A percentile compares a stretch with the other conserved stretches of the same genome.
These are phyloP conservation scores for Neofusicoccum parvum DNA, from an alignment of 2,329 filamentous ascomycete genomes.

Conservation along the genomic window DNA sequence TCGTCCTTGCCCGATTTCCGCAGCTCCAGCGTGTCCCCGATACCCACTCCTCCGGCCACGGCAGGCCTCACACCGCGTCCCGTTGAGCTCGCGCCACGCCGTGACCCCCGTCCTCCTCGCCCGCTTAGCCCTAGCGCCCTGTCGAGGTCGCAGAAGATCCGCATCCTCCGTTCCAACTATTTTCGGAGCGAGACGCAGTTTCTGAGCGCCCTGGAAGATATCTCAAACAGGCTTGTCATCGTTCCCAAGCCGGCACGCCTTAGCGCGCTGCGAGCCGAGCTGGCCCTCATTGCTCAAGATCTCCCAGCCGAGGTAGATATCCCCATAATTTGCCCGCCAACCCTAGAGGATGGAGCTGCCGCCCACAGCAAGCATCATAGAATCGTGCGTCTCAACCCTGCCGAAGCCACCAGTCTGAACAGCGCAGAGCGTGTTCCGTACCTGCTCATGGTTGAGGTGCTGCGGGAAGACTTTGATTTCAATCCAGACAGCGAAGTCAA, in stretches of 20 bases:
- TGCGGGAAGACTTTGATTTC: constrained; percentile 81
- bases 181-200: constrained; percentile 82
- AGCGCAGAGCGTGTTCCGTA: constrained; percentile 87
- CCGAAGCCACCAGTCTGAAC: constrained; percentile 81
- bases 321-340: constrained; percentile 77
- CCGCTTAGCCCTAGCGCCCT: constrained; percentile 63
- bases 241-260: constrained; percentile 81
- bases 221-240: constrained; percentile 79
- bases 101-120: constrained; percentile 59
- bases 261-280: constrained; percentile 77
- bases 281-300: constrained; percentile 79
- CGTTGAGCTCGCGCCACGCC: constrained; percentile 34
- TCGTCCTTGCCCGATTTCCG: constrained; percentile 66
- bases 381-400: constrained; percentile 80
- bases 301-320: constrained; percentile 83
- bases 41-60: constrained; percentile 43
- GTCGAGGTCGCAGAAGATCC: constrained; percentile 67
- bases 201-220: constrained; percentile 76
- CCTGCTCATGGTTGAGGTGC: constrained; percentile 79
- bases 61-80: constrained; percentile 37
- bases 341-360: constrained; percentile 71
- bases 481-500: constrained; percentile 76
- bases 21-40: constrained; percentile 50
- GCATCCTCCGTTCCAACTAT: constrained; percentile 76
- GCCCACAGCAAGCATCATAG: constrained; percentile 77